phyloP scores from a whole-genome alignment of 129 eudicot genomes.

The Centella asiatica region DNA sequence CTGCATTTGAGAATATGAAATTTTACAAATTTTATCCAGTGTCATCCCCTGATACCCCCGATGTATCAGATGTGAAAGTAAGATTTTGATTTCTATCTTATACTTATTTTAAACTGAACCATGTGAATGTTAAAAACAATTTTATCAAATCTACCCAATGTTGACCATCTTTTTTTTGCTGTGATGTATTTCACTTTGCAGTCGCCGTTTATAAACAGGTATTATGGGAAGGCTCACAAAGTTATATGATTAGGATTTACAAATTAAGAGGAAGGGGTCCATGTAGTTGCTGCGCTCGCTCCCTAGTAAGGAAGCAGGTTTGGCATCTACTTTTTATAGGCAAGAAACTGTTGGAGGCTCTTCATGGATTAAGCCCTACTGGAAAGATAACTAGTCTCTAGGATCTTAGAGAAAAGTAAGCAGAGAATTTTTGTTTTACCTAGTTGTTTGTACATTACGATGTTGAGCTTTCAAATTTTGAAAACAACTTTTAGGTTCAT shows the following conservation, averaged over 20 bases:
- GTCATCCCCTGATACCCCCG: slow-evolving; percentile 70
- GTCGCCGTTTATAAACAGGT: slow-evolving; percentile 77
- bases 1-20: slow-evolving; percentile 70
- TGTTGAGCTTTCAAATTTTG: no score
- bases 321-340: no score
- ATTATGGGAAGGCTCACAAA: slow-evolving; percentile 77
- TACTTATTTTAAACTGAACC: not conserved
- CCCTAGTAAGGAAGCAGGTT: not conserved
- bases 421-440: no score
- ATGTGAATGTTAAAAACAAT: no score
- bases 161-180: not conserved
- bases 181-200: slow-evolving; percentile 23
- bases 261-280: not conserved
- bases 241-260: slow-evolving; percentile 31
- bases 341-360: no score
- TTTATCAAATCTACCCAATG: no score
- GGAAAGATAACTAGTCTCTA: no score
- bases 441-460: no score
- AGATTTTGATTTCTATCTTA: not conserved
- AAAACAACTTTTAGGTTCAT: no score
- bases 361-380: no score
- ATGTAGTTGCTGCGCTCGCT: not conserved
- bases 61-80: slow-evolving; percentile 82
- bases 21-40: slow-evolving; percentile 93
- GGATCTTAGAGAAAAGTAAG: no score